A percentile compares a stretch with the other conserved stretches of the same genome.
phyloP scores from a whole-genome alignment of 202 grass and related monocot genomes.

The Schoenoplectus triqueter region DNA sequence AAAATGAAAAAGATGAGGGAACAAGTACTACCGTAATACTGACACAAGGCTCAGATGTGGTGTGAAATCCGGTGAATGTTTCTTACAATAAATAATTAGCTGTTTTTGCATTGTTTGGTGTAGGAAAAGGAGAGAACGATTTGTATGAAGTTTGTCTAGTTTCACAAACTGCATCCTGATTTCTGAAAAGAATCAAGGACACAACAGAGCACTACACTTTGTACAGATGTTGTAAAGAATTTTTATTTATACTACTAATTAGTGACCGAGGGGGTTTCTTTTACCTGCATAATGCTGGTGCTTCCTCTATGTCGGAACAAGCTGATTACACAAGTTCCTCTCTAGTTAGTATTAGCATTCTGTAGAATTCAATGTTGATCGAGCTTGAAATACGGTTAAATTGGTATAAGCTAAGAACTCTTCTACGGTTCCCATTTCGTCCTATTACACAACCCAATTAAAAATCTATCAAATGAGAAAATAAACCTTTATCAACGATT shows the following conservation, averaged over 20 bases:
- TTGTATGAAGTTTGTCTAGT: conserved; percentile 91
- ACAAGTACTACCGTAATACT: background rate
- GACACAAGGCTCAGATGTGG: background rate
- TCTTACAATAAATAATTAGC: background rate
- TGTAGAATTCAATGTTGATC: too few relatives aligned
- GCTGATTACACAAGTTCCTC: background rate
- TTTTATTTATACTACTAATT: conserved; percentile 20
- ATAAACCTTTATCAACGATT: too few relatives aligned
- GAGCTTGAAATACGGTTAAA: too few relatives aligned
- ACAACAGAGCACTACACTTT: conserved; percentile 10
- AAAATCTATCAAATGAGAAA: too few relatives aligned
- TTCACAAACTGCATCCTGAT: conserved; percentile 57
- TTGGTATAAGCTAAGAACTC: too few relatives aligned
- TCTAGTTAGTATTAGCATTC: background rate
- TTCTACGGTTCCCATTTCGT: too few relatives aligned
- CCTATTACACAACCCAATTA: too few relatives aligned
- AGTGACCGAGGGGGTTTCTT: background rate
- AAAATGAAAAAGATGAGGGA: background rate
- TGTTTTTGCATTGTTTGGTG: conserved; percentile 34
- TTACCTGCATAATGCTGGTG: background rate
- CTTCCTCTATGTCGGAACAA: too few relatives aligned
- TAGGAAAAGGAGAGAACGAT: conserved; percentile 70
- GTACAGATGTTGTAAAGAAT: conserved; percentile 26
- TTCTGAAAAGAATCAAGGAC: background rate
- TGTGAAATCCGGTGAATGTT: background rate